Evolutionary conservation across 495 filamentous ascomycete genomes (phyloP).

Genomic region (Podospora appendiculata): DNA sequence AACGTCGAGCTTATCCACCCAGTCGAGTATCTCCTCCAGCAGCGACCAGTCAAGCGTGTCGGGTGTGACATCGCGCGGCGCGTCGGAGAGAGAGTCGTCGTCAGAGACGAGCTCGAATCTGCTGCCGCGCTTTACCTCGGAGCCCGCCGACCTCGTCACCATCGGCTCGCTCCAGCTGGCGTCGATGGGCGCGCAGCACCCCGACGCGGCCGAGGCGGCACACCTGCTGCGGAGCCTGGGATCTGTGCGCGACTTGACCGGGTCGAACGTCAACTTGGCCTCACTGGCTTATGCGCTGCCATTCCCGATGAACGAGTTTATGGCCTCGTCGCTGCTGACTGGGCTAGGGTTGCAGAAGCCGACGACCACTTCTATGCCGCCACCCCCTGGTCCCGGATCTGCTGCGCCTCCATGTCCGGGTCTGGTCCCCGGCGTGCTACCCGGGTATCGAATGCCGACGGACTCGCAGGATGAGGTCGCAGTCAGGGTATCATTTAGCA

Average conservation of each 20-base stretch:
- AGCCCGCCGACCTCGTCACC: conserved; percentile 18
- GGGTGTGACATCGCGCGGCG: background rate
- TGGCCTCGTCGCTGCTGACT: background rate
- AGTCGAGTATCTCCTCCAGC: background rate
- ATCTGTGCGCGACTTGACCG: background rate
- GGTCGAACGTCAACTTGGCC: background rate
- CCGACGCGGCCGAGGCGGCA: conserved; percentile 11
- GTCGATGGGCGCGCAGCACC: conserved; percentile 17
- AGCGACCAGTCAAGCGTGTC: conserved; percentile 1
- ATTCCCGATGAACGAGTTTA: background rate
- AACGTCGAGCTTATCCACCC: conserved; percentile 1
- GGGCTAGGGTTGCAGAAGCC: background rate
- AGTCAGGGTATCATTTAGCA: too few relatives aligned
- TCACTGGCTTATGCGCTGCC: conserved; percentile 1
- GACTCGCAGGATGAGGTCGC: background rate
- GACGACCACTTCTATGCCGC: background rate
- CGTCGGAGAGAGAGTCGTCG: conserved; percentile 3
- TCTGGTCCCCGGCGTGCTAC: background rate
- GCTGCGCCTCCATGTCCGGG: background rate
- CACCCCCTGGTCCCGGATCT: background rate
- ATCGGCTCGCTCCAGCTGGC: conserved; percentile 19
- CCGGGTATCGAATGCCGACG: background rate
- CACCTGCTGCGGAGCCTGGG: conserved; percentile 11
- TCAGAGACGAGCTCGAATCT: background rate
- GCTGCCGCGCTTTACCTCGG: conserved; percentile 14